phyloP scores from a whole-genome alignment of 306 rosid genomes.

The Boehmeria nivea region DNA sequence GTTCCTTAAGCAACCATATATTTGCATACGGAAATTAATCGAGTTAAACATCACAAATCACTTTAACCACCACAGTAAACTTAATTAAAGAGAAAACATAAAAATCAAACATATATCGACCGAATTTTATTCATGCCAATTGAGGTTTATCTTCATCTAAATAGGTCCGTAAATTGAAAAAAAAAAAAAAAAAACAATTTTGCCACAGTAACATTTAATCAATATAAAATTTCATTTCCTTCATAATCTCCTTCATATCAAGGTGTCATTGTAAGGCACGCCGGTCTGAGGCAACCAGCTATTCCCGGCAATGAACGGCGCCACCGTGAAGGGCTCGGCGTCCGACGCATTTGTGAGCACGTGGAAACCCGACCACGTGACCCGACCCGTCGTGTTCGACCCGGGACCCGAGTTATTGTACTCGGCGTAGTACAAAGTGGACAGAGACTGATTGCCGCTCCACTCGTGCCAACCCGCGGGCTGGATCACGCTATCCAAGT shows the following conservation, averaged over 20 bases:
- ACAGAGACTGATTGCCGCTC: constrained; percentile 21
- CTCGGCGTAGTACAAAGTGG: constrained; percentile 38
- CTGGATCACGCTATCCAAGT: constrained; percentile 23
- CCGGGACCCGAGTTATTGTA: constrained; percentile 28
- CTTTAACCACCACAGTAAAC: no score
- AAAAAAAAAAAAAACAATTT: background rate
- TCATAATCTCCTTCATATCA: no score
- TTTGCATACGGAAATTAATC: no score
- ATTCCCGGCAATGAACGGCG: constrained; percentile 33
- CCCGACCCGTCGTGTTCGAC: constrained; percentile 22
- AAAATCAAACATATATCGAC: no score
- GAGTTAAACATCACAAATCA: no score
- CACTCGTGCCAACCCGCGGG: constrained; percentile 34
- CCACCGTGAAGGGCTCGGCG: constrained; percentile 32
- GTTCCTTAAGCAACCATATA: no score
- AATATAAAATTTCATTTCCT: no score
- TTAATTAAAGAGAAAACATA: no score
- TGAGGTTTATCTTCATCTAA: no score
- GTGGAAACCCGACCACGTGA: constrained; percentile 33
- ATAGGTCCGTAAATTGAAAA: no score
- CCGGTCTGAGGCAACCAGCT: constrained; percentile 32
- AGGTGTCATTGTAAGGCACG: constrained; percentile 30
- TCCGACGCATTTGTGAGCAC: constrained; percentile 10
- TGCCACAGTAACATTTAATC: no score
- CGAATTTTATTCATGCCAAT: no score